Percentiles rank a stretch among this genome's conserved stretches.
Evolutionary conservation across 441 rosid genomes (phyloP).

Genomic region (Monsonia emarginata): DNA sequence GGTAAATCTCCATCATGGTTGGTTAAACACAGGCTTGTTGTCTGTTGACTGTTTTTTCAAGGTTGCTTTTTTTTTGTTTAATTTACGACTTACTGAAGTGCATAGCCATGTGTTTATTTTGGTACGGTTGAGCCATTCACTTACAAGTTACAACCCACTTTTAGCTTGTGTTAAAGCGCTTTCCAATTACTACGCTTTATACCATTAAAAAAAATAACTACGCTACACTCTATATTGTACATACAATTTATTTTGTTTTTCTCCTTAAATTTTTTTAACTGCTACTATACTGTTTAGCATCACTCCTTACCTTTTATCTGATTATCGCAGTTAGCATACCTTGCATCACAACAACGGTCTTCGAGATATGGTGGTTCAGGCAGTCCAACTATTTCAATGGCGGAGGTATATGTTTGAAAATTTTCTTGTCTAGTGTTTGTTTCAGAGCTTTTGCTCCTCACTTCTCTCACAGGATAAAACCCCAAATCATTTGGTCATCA

Average conservation of each 20-base stretch:
- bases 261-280: constrained; percentile 6
- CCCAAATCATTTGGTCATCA: neutral
- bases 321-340: constrained; percentile 12
- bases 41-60: neutral
- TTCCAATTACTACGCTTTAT: neutral
- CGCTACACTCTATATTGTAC: constrained; percentile 2
- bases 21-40: neutral
- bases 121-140: neutral
- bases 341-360: constrained; percentile 17
- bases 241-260: neutral
- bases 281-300: neutral
- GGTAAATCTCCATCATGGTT: neutral
- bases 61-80: neutral
- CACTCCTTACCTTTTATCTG: constrained; percentile 8
- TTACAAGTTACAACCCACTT: neutral
- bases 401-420: constrained; percentile 28
- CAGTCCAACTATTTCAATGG: constrained; percentile 18
- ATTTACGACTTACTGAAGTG: neutral
- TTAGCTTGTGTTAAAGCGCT: neutral
- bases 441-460: neutral
- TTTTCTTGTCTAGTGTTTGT: neutral
- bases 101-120: neutral
- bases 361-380: constrained; percentile 19
- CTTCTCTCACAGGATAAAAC: neutral
- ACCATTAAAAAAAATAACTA: too few species aligned